Evolutionary conservation across 768 basidiomycete species (phyloP).

Genomic region (Boletus edulis): DNA sequence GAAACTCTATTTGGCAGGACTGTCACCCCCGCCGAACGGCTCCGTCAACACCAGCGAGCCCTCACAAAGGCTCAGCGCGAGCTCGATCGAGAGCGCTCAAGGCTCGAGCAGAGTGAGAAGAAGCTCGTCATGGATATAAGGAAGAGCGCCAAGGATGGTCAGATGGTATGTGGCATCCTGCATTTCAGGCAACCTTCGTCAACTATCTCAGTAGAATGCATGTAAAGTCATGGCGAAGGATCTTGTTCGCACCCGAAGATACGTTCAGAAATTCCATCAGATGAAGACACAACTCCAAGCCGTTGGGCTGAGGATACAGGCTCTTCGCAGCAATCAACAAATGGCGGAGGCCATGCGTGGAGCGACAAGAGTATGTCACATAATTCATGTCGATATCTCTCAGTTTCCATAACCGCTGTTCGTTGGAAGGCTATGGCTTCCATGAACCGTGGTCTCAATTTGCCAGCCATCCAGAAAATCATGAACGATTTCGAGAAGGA

Average conservation of each 20-base stretch:
- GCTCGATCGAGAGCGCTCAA: slow-evolving; percentile 91
- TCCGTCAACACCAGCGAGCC: slow-evolving; percentile 94
- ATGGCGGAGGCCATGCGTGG: slow-evolving; percentile 99
- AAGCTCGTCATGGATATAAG: slow-evolving; percentile 95
- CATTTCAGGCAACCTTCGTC: slow-evolving; percentile 8
- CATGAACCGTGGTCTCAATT: slow-evolving; percentile 95
- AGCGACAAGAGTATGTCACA: slow-evolving; percentile 79
- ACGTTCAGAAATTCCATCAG: slow-evolving; percentile 97
- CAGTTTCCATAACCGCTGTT: slow-evolving; percentile 1
- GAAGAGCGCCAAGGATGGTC: slow-evolving; percentile 92
- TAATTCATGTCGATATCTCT: not conserved
- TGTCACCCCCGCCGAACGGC: slow-evolving; percentile 92
- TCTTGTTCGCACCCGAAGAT: slow-evolving; percentile 91
- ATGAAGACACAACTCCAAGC: slow-evolving; percentile 99
- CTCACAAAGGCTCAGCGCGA: slow-evolving; percentile 97
- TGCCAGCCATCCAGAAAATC: slow-evolving; percentile 92
- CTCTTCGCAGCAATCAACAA: slow-evolving; percentile 93
- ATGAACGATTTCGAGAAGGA: slow-evolving; percentile 99
- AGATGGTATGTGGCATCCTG: slow-evolving; percentile 61
- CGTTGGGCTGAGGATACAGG: slow-evolving; percentile 92
- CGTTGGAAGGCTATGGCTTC: slow-evolving; percentile 85
- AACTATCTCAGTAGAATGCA: slow-evolving; percentile 65
- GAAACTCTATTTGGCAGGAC: slow-evolving; percentile 94
- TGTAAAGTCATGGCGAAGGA: slow-evolving; percentile 99
- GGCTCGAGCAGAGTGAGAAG: slow-evolving; percentile 96